Percentiles rank a stretch among this genome's conserved stretches.
phyloP scores from a whole-genome alignment of 495 filamentous ascomycete species.

The Annulohypoxylon nitens region DNA sequence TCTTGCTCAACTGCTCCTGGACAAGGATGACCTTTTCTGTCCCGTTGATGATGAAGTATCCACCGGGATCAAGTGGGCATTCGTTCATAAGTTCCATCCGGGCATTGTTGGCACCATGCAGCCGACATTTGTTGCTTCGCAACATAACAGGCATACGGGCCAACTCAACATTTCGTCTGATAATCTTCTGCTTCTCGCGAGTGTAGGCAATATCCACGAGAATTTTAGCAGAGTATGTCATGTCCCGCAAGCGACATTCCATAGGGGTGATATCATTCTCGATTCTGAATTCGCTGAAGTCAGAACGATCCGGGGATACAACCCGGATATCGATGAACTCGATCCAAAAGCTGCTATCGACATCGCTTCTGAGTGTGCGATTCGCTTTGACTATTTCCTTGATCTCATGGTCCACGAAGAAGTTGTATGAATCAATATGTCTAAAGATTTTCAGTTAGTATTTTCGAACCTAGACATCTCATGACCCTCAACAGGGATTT shows the following conservation, averaged over 20 bases:
- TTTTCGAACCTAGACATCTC: neutral
- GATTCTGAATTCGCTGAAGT: constrained; percentile 71
- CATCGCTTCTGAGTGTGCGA: constrained; percentile 85
- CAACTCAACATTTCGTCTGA: constrained; percentile 77
- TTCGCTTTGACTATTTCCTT: constrained; percentile 96
- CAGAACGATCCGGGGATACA: constrained; percentile 78
- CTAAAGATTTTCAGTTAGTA: constrained; percentile 52
- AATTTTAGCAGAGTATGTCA: constrained; percentile 94
- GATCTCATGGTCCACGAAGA: constrained; percentile 93
- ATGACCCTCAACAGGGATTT: neutral
- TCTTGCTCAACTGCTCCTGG: constrained; percentile 98
- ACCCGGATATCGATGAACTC: constrained; percentile 92
- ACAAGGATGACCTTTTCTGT: constrained; percentile 98
- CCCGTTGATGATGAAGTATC: constrained; percentile 90
- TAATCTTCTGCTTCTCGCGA: constrained; percentile 77
- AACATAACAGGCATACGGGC: constrained; percentile 97
- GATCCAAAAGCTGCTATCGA: constrained; percentile 86
- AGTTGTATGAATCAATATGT: constrained; percentile 99
- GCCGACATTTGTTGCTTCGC: constrained; percentile 89
- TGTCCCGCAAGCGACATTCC: constrained; percentile 94
- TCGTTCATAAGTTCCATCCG: constrained; percentile 92
- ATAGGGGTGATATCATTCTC: constrained; percentile 83
- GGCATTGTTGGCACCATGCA: constrained; percentile 80
- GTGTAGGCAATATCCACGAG: constrained; percentile 89
- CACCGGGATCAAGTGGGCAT: constrained; percentile 94